Conservation (phyloP, 1,284 basidiomycete genomes). For the Phlebopus sp. region DNA sequence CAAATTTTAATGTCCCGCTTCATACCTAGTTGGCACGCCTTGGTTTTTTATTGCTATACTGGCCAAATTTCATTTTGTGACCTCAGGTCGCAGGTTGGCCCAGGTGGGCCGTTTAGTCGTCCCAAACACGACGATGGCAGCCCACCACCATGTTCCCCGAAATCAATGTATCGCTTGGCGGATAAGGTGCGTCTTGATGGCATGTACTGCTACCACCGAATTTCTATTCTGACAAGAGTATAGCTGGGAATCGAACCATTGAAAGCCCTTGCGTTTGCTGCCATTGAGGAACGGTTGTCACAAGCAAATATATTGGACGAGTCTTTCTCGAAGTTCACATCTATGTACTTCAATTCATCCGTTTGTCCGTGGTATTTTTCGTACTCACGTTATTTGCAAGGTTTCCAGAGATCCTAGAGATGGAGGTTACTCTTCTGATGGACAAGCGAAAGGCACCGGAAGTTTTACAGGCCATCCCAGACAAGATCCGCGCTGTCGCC, state of each 20-base stretch:
- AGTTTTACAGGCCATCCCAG: conserved; percentile 18
- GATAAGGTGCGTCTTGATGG: conserved; percentile 17
- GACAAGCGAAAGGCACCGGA: conserved; percentile 5
- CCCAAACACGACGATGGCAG: conserved; percentile 1
- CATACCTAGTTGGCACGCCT: conserved; percentile 25
- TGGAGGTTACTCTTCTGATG: conserved; percentile 12
- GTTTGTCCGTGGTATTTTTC: not conserved
- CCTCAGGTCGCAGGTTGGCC: conserved; percentile 20
- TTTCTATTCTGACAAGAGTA: not conserved
- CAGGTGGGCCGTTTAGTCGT: not conserved
- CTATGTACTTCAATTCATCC: conserved; percentile 16
- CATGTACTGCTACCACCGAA: not conserved
- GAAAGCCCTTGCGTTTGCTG: conserved; percentile 18
- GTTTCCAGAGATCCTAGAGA: conserved; percentile 1
- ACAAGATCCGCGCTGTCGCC: conserved; percentile 9
- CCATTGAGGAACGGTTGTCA: conserved; percentile 20
- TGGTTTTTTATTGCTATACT: conserved; percentile 32
- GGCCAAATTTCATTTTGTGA: conserved; percentile 20
- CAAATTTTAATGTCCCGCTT: not conserved
- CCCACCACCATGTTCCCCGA: conserved; percentile 27
- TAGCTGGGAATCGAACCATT: conserved; percentile 23
- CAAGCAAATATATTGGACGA: conserved; percentile 27
- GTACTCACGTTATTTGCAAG: not conserved
- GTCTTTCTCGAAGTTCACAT: conserved; percentile 29
- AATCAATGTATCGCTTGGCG: conserved; percentile 33